Conservation (phyloP, 192 early-diverging fungal species). For the Backusella circina region DNA sequence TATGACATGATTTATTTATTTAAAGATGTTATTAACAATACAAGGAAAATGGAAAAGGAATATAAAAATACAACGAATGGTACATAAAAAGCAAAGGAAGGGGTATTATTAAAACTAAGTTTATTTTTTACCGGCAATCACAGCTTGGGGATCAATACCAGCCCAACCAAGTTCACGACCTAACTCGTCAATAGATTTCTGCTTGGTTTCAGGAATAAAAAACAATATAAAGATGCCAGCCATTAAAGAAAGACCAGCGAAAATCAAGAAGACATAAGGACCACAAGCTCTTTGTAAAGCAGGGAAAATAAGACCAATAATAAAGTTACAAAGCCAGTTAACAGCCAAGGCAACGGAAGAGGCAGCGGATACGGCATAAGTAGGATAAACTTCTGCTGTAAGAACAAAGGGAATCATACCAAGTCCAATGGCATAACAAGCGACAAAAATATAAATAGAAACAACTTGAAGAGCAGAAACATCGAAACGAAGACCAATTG, state of each 20-base stretch:
- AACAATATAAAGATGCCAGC: constrained; percentile 34
- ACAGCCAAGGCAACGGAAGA: constrained; percentile 42
- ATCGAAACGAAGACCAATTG: constrained; percentile 20
- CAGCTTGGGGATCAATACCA: not conserved
- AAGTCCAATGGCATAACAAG: constrained; percentile 51
- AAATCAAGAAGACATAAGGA: constrained; percentile 49
- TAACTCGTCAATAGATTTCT: constrained; percentile 58
- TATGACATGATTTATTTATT: not conserved
- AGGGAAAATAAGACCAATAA: constrained; percentile 54
- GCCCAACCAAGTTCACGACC: constrained; percentile 25
- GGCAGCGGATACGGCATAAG: constrained; percentile 47
- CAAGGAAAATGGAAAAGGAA: not conserved
- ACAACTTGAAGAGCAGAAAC: constrained; percentile 24
- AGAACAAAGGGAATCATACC: constrained; percentile 57
- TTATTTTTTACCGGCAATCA: not conserved
- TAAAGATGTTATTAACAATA: not conserved
- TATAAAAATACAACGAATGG: not conserved
- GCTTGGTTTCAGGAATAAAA: constrained; percentile 55
- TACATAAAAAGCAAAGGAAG: not conserved
- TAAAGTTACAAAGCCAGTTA: constrained; percentile 48
- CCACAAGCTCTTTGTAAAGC: constrained; percentile 34
- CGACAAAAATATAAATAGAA: constrained; percentile 47
- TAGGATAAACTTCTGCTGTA: constrained; percentile 53
- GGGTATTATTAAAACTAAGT: not conserved
- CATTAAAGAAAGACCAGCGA: constrained; percentile 38